phyloP scores from a whole-genome alignment of 2,329 filamentous ascomycete genomes.

The Emmonsiellopsis sp. region DNA sequence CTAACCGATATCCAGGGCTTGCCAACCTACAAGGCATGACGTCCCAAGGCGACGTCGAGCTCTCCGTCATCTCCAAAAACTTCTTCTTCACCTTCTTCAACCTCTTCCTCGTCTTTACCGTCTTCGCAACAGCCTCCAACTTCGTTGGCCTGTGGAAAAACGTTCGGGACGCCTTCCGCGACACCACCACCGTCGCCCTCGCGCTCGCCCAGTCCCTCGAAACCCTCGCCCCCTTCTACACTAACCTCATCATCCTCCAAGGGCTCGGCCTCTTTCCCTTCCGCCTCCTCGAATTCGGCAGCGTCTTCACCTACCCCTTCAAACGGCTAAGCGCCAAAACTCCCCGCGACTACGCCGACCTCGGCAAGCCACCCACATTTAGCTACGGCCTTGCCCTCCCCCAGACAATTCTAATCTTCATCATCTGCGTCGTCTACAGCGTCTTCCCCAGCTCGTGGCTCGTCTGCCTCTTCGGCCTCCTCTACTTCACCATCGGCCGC shows the following conservation, averaged over 20 bases:
- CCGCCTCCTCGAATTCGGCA: constrained; percentile 80
- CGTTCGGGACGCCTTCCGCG: constrained; percentile 63
- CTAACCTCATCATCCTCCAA: constrained; percentile 88
- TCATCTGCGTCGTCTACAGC: constrained; percentile 92
- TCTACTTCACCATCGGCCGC: constrained; percentile 61
- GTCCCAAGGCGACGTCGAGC: constrained; percentile 84
- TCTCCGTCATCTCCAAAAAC: constrained; percentile 94
- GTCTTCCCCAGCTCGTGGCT: constrained; percentile 70
- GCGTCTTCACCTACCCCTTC: constrained; percentile 73
- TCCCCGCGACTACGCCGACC: constrained; percentile 76
- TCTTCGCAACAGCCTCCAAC: constrained; percentile 69
- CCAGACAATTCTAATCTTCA: constrained; percentile 83
- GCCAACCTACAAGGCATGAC: constrained; percentile 90
- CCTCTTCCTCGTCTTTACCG: constrained; percentile 88
- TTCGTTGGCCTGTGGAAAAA: constrained; percentile 57
- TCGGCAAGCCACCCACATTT: constrained; percentile 75
- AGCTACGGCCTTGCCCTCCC: constrained; percentile 95
- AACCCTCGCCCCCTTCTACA: constrained; percentile 71
- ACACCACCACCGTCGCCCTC: constrained; percentile 68
- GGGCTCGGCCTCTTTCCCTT: constrained; percentile 90
- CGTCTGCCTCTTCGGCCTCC: constrained; percentile 66
- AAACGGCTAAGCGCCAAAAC: constrained; percentile 70
- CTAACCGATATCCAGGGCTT: constrained; percentile 41
- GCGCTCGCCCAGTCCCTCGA: constrained; percentile 68
- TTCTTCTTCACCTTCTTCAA: constrained; percentile 99